phyloP scores from a whole-genome alignment of 192 early-diverging fungal genomes.

The Jimgerdemannia flammicorona region DNA sequence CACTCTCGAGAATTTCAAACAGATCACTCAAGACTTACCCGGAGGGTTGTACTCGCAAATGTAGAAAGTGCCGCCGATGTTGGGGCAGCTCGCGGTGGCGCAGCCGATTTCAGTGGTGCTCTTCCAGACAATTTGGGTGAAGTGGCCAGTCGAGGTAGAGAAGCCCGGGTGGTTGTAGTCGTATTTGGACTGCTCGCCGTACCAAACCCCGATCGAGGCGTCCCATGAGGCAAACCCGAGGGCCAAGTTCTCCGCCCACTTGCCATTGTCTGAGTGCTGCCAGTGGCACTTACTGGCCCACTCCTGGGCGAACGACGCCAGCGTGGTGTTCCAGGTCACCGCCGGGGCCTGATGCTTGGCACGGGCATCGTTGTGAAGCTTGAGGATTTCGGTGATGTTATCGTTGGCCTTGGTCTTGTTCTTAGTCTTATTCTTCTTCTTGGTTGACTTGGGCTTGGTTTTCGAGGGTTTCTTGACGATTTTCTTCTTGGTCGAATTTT shows the following conservation, averaged over 20 bases:
- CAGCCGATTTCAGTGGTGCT: constrained; percentile 28
- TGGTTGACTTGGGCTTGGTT: background rate
- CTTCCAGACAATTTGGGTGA: constrained; percentile 30
- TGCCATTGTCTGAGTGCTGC: constrained; percentile 27
- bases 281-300: constrained; percentile 35
- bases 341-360: constrained; percentile 31
- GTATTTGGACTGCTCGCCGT: constrained; percentile 35
- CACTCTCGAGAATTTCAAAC: background rate
- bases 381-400: constrained; percentile 13
- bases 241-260: constrained; percentile 46
- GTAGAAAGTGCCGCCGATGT: constrained; percentile 30
- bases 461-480: background rate
- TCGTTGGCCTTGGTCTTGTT: background rate
- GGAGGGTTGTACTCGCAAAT: constrained; percentile 37
- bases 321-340: constrained; percentile 32
- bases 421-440: background rate
- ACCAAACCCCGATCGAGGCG: constrained; percentile 34
- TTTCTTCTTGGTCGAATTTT: background rate
- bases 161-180: constrained; percentile 36
- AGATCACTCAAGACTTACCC: constrained; percentile 23
- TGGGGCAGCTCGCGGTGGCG: constrained; percentile 28
- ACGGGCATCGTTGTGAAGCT: constrained; percentile 38
- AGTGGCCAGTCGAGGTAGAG: background rate
- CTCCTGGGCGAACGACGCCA: constrained; percentile 33
- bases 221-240: constrained; percentile 33